A percentile compares a stretch with the other conserved stretches of the same genome.
phyloP scores from a whole-genome alignment of 1,284 basidiomycete species.

The Trichosporon ovoides region DNA sequence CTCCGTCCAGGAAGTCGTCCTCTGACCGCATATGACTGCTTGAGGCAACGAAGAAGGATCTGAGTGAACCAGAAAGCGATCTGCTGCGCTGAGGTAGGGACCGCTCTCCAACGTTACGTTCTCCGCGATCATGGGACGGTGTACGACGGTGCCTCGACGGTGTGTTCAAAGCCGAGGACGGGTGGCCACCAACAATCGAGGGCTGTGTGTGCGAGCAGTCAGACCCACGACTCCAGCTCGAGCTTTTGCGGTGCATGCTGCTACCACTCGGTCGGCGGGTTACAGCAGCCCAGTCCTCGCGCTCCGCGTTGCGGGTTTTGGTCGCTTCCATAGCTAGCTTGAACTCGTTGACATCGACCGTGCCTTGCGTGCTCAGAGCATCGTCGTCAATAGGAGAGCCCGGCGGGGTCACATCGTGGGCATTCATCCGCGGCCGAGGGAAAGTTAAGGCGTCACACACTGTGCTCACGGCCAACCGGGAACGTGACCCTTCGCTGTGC shows the following conservation, averaged over 20 bases:
- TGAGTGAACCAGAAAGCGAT: conserved; percentile 14
- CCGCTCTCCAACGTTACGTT: conserved; percentile 3
- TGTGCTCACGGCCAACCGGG: conserved; percentile 20
- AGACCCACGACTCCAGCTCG: conserved; percentile 1
- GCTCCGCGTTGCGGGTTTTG: conserved; percentile 17
- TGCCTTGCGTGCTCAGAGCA: neutral
- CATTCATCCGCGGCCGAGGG: conserved; percentile 35
- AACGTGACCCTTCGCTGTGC: conserved; percentile 20
- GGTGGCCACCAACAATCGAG: neutral
- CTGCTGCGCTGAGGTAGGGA: conserved; percentile 1
- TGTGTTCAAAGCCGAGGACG: neutral
- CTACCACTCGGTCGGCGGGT: conserved; percentile 3
- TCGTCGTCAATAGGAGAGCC: conserved; percentile 22
- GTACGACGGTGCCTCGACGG: neutral
- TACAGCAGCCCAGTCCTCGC: conserved; percentile 20
- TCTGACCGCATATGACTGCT: neutral
- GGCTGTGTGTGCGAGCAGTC: conserved; percentile 7
- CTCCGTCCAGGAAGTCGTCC: neutral
- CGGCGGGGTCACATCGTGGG: conserved; percentile 40
- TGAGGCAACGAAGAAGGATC: conserved; percentile 10
- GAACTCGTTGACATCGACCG: conserved; percentile 11
- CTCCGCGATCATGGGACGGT: neutral
- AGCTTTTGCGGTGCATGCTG: conserved; percentile 8
- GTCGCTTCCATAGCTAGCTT: conserved; percentile 8
- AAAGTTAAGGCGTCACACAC: conserved; percentile 41